phyloP scores from a whole-genome alignment of 495 filamentous ascomycete species.

The Penicillium samsonianum region DNA sequence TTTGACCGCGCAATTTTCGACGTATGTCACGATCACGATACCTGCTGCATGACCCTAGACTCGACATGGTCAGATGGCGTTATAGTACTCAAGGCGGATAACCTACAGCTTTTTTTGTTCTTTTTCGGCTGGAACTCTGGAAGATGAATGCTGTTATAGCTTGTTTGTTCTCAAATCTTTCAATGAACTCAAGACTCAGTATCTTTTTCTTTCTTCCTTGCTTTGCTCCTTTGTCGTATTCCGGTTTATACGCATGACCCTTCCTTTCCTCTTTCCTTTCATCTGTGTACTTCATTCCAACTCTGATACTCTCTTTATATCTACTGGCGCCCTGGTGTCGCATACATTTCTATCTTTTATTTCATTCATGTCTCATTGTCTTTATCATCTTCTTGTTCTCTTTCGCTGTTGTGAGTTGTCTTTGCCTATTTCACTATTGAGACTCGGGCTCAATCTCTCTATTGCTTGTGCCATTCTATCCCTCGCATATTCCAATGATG shows the following conservation, averaged over 20 bases:
- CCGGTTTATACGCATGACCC: neutral
- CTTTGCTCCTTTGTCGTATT: constrained; percentile 18
- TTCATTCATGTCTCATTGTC: constrained; percentile 2
- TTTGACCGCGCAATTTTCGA: constrained; percentile 39
- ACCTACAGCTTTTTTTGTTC: constrained; percentile 17
- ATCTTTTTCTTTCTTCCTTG: constrained; percentile 17
- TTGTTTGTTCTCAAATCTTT: constrained; percentile 9
- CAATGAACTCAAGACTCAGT: constrained; percentile 7
- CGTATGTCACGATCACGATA: constrained; percentile 52
- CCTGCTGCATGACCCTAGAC: constrained; percentile 49
- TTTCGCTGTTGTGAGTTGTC: constrained; percentile 11
- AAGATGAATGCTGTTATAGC: constrained; percentile 9
- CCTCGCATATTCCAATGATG: neutral
- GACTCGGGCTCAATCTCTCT: neutral
- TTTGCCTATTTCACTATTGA: neutral
- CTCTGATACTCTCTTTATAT: constrained; percentile 19
- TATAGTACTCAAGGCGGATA: constrained; percentile 42
- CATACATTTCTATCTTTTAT: constrained; percentile 22
- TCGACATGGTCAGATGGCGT: constrained; percentile 45
- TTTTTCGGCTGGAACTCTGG: constrained; percentile 15
- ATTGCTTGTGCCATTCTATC: neutral
- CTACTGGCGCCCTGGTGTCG: constrained; percentile 21
- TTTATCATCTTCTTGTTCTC: constrained; percentile 7
- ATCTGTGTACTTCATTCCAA: constrained; percentile 23
- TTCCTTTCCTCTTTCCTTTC: constrained; percentile 16